A percentile compares a stretch with the other conserved stretches of the same genome.
Conservation (phyloP, 176 grass and related monocot species). For the Themeda triandra region DNA sequence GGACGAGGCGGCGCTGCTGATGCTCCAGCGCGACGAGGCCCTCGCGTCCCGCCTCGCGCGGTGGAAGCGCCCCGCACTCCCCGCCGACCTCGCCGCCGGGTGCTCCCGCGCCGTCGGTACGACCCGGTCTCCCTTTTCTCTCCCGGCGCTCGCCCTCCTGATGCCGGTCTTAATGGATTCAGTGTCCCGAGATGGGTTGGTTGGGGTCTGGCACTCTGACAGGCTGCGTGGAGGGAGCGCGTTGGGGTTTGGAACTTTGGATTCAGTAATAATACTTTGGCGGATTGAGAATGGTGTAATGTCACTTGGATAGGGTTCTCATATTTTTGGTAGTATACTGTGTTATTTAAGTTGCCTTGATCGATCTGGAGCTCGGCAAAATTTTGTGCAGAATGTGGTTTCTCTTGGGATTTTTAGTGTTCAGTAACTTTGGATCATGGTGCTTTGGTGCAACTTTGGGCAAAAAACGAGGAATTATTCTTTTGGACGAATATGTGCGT, state of each 20-base stretch:
- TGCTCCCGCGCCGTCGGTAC: conserved; percentile 47
- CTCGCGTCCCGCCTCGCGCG: conserved; percentile 64
- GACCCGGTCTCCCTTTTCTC: not conserved
- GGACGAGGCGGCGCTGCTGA: conserved; percentile 73
- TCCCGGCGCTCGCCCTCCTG: not conserved
- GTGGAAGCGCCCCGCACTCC: conserved; percentile 82
- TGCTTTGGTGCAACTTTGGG: not conserved
- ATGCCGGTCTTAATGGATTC: not conserved
- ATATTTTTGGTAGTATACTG: not conserved
- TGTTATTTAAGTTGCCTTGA: not conserved
- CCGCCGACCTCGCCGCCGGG: conserved; percentile 42
- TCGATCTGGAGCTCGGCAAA: not conserved
- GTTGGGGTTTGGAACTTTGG: not conserved
- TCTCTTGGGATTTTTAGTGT: not conserved
- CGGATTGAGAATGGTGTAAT: not conserved
- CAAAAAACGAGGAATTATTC: not conserved
- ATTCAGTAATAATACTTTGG: not conserved
- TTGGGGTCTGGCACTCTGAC: not conserved
- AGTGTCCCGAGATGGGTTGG: not conserved
- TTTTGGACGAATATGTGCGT: not conserved
- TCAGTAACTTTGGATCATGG: not conserved
- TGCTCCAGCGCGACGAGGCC: conserved; percentile 61
- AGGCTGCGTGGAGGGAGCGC: not conserved
- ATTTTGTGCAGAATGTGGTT: not conserved
- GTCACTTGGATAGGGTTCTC: not conserved